Conservation (phyloP, 2,329 filamentous ascomycete species). For the Microdochium paspali region DNA sequence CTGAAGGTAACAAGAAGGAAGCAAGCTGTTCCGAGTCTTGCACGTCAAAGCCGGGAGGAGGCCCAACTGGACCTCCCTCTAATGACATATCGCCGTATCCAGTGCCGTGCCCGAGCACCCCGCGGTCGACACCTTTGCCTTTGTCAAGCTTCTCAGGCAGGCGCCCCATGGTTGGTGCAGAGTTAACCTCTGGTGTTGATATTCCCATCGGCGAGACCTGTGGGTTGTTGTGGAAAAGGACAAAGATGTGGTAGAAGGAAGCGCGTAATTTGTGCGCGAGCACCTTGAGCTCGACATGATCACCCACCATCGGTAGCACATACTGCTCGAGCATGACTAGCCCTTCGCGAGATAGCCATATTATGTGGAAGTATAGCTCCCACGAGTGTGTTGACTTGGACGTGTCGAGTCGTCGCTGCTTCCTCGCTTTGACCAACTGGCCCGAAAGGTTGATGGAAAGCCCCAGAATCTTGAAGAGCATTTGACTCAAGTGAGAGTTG, state of each 20-base stretch:
- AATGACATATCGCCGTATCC: not conserved
- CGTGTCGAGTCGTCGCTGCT: slow-evolving; percentile 71
- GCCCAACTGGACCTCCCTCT: slow-evolving; percentile 49
- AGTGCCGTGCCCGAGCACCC: slow-evolving; percentile 19
- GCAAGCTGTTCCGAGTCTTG: slow-evolving; percentile 35
- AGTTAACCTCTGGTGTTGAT: slow-evolving; percentile 33
- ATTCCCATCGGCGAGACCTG: slow-evolving; percentile 56
- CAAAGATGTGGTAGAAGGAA: slow-evolving; percentile 94
- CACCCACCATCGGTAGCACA: slow-evolving; percentile 74
- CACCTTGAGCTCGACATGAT: slow-evolving; percentile 76
- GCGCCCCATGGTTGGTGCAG: slow-evolving; percentile 1
- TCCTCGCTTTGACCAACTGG: slow-evolving; percentile 74
- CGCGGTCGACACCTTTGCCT: slow-evolving; percentile 37
- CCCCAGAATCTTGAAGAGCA: slow-evolving; percentile 85
- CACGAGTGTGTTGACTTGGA: slow-evolving; percentile 71
- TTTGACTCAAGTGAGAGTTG: slow-evolving; percentile 70
- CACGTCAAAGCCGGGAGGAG: slow-evolving; percentile 43
- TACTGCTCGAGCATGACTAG: slow-evolving; percentile 80
- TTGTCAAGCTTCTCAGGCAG: slow-evolving; percentile 25
- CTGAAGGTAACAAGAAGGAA: slow-evolving; percentile 69
- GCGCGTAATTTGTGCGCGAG: slow-evolving; percentile 86
- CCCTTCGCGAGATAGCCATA: slow-evolving; percentile 92
- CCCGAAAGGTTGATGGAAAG: slow-evolving; percentile 81
- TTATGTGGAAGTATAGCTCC: slow-evolving; percentile 76
- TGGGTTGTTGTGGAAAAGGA: slow-evolving; percentile 89